Evolutionary conservation across 768 basidiomycete species (phyloP), one percentile per base, ranked within the genome.

Genomic region (Hypsizygus marmoreus): DNA sequence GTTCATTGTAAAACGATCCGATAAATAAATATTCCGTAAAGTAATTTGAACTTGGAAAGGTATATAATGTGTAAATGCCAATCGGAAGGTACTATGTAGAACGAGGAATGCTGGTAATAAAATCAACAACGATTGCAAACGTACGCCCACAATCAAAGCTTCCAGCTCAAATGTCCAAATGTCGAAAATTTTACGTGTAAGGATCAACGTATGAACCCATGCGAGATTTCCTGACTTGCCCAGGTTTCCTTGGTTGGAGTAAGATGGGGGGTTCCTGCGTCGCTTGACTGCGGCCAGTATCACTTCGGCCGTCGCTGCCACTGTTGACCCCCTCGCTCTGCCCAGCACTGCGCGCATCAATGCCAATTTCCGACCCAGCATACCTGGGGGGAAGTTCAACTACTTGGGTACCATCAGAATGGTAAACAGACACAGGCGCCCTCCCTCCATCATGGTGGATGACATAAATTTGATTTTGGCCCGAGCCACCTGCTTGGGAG

Each of bases 371-470:
- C 22, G 52, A 44, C 29, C 42, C 40, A 33, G 41, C 24, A 43
- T 82, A 83, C 26, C 72, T 64, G 4, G 81, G 81, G 6, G 81
- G 82, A 8, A 84, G 67, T 62, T 84, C 82, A 8, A 81, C 77
- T 5, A 83, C 76, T 48, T 78, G 69, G 7, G 79, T 74, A 12
- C 80, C 81, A 34, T 75, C 71, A 42, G 71, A 67, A 42, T 79
- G 75, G 52, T 76, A 81, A 14, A 81, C 77, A 2, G 80, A 79
- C 30, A 84, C 77, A 1, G 82, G 82, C 13, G 80, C 62, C 12
- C 72, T 59, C 9, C 80, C 77, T n/a, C 70, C 72, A 53, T 83
- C 81, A 53, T 82, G 81, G 51, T 82, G 82, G 24, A 84, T 72
- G 30, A 82, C 78, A 50, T 82, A 82, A 7, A 81, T 73, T 58